Conservation (phyloP, 169 alveolate species). For the Plasmodium coatneyi region DNA sequence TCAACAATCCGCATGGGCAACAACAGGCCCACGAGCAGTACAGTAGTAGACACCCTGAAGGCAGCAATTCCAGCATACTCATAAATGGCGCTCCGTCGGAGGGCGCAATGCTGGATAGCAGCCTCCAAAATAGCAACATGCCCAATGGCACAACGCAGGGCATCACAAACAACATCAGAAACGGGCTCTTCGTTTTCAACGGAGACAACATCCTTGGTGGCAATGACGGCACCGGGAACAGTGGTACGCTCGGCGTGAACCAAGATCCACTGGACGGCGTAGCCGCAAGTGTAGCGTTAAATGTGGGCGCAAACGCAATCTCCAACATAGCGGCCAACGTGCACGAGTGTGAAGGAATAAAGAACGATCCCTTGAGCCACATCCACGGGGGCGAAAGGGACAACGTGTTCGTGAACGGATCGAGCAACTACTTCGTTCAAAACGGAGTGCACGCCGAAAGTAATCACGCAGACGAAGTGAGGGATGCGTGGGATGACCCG, state of each 20-base stretch:
- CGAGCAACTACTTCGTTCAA: constrained; percentile 32
- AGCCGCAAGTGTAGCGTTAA: not conserved
- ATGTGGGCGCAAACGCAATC: not conserved
- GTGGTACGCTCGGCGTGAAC: not conserved
- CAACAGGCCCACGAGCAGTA: not conserved
- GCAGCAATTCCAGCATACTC: not conserved
- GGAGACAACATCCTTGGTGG: not conserved
- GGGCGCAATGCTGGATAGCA: not conserved
- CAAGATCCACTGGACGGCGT: not conserved
- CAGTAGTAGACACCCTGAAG: not conserved
- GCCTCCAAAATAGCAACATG: not conserved
- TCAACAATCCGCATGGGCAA: not conserved
- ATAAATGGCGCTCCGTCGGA: not conserved
- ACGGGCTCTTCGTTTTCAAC: not conserved
- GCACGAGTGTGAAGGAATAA: not conserved
- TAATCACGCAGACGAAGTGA: constrained; percentile 15
- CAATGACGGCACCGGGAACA: not conserved
- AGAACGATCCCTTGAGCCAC: not conserved
- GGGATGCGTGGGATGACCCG: not conserved
- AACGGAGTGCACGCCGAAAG: constrained; percentile 35
- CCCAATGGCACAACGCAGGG: not conserved
- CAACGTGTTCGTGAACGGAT: not conserved
- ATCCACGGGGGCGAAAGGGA: not conserved
- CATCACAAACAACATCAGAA: not conserved
- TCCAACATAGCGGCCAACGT: not conserved